Evolutionary conservation across 352 stramenopile genomes (phyloP).

Genomic region (Salisapilia sapeloensis): DNA sequence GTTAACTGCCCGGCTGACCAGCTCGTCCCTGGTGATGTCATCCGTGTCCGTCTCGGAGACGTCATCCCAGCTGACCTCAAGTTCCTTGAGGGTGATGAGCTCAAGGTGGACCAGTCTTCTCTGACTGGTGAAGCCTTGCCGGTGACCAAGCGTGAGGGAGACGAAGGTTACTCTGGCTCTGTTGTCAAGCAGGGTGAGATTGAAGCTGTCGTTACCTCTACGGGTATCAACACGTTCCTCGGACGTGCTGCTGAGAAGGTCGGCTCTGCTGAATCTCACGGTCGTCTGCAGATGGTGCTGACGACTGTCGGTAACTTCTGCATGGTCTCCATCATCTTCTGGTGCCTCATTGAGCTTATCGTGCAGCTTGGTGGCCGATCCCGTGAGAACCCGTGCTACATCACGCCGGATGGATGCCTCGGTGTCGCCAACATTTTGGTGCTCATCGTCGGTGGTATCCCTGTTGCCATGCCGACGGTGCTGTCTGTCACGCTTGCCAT

Average conservation of each 20-base stretch:
- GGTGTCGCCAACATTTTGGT: constrained; percentile 69
- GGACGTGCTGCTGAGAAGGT: constrained; percentile 79
- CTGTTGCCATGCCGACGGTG: constrained; percentile 89
- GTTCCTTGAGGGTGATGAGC: constrained; percentile 55
- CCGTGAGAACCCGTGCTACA: constrained; percentile 69
- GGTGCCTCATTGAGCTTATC: constrained; percentile 73
- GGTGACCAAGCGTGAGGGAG: constrained; percentile 68
- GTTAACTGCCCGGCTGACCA: constrained; percentile 43
- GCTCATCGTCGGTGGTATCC: constrained; percentile 85
- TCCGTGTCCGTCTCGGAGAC: constrained; percentile 73
- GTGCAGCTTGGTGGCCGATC: constrained; percentile 60
- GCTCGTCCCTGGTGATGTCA: constrained; percentile 57
- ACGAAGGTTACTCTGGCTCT: constrained; percentile 71
- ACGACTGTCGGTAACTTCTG: constrained; percentile 87
- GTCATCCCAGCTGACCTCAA: constrained; percentile 86
- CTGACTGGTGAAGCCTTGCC: constrained; percentile 90
- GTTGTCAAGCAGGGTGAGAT: constrained; percentile 83
- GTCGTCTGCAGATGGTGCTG: constrained; percentile 84
- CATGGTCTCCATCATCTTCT: constrained; percentile 75
- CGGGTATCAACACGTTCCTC: constrained; percentile 83
- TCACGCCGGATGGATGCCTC: constrained; percentile 51
- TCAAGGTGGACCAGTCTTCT: constrained; percentile 85
- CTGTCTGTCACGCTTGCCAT: constrained; percentile 85
- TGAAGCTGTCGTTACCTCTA: constrained; percentile 80
- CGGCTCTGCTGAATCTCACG: constrained; percentile 39